phyloP scores from a whole-genome alignment of 371 early-diverging fungal genomes.

The Lichtheimia ornata region DNA sequence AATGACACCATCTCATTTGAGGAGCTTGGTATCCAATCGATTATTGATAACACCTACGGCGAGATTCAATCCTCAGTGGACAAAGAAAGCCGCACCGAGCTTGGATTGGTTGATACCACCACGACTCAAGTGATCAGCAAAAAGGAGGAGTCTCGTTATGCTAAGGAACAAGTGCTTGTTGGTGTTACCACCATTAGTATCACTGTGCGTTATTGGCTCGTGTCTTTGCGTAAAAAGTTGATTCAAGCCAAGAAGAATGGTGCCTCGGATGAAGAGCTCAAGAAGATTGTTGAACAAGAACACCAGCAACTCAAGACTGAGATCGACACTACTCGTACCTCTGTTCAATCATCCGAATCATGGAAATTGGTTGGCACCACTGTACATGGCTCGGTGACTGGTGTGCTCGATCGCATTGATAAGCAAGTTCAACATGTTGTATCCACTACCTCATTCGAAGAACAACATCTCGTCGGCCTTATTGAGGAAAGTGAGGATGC shows the following conservation, averaged over 20 bases:
- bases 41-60: conserved; percentile 17
- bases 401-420: conserved; percentile 29
- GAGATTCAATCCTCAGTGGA: conserved; percentile 15
- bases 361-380: conserved; percentile 4
- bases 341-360: conserved; percentile 18
- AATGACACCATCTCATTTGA: conserved; percentile 12
- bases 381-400: conserved; percentile 23
- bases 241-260: conserved; percentile 29
- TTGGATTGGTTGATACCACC: conserved; percentile 8
- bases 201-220: conserved; percentile 34
- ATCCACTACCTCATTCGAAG: conserved; percentile 15
- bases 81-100: conserved; percentile 15
- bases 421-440: conserved; percentile 20
- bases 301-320: conserved; percentile 25
- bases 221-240: conserved; percentile 22
- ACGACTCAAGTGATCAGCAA: conserved; percentile 23
- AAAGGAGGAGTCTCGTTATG: conserved; percentile 1
- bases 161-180: conserved; percentile 24
- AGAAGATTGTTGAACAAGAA: conserved; percentile 20
- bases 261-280: conserved; percentile 37
- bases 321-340: conserved; percentile 14
- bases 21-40: conserved; percentile 19
- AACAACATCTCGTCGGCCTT: conserved; percentile 22
- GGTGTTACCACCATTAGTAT: conserved; percentile 34
- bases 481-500: conserved; percentile 26